Conservation (phyloP, 2,329 filamentous ascomycete genomes). For the Acrodontium crateriforme region DNA sequence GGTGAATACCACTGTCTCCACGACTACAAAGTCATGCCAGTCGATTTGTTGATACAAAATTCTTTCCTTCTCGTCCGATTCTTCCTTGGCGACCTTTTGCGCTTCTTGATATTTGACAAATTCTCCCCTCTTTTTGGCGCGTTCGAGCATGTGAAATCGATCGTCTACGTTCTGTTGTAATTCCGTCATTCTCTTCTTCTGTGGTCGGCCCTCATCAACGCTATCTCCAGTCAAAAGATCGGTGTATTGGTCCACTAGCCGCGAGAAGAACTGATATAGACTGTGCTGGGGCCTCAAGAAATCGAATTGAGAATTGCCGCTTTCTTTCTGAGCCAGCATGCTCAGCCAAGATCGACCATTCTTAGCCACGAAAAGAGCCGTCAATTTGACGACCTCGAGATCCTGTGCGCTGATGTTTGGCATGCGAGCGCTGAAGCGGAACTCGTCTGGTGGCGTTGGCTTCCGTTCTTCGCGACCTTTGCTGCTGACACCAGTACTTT, state of each 20-base stretch:
- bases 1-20: conserved; percentile 86
- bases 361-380: conserved; percentile 82
- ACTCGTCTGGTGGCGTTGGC: conserved; percentile 67
- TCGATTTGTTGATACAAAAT: conserved; percentile 73
- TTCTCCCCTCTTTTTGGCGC: conserved; percentile 74
- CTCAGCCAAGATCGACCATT: conserved; percentile 90
- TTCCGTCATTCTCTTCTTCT: conserved; percentile 58
- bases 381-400: conserved; percentile 58
- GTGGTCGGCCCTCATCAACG: conserved; percentile 54
- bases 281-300: conserved; percentile 92
- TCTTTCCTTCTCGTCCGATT: conserved; percentile 71
- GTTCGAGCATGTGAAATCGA: conserved; percentile 64
- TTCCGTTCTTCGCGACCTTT: conserved; percentile 48
- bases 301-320: conserved; percentile 87
- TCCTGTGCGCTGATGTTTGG: conserved; percentile 94
- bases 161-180: conserved; percentile 63
- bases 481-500: conserved; percentile 32
- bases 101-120: conserved; percentile 74
- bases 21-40: conserved; percentile 94
- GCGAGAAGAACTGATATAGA: conserved; percentile 88
- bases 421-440: conserved; percentile 90
- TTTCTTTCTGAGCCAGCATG: conserved; percentile 72
- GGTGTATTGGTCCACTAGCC: conserved; percentile 88
- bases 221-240: conserved; percentile 56
- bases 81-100: conserved; percentile 79